phyloP scores from a whole-genome alignment of 106 monocot genomes.

The Dactylorhiza incarnata region DNA sequence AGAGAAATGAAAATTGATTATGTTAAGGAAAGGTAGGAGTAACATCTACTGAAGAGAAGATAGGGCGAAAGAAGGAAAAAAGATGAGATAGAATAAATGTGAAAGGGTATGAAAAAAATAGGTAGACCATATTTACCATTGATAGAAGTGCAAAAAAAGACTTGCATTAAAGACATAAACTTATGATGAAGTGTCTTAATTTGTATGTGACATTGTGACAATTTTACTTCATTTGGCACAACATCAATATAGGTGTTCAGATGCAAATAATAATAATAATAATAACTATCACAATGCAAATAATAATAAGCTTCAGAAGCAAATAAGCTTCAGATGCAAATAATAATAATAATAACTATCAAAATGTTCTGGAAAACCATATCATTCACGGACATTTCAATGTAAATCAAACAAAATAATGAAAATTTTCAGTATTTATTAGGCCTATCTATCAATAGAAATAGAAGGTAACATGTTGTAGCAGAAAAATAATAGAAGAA shows the following conservation, averaged over 20 bases:
- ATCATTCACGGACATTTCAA: neutral
- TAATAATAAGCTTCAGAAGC: too few species aligned
- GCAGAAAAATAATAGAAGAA: neutral
- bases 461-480: neutral
- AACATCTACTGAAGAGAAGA: too few species aligned
- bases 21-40: too few species aligned
- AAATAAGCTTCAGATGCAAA: neutral
- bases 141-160: too few species aligned
- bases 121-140: too few species aligned
- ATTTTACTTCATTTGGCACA: neutral
- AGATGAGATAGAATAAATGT: too few species aligned
- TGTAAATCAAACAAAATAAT: neutral
- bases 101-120: too few species aligned
- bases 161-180: neutral
- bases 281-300: neutral
- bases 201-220: neutral
- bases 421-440: neutral
- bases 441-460: neutral
- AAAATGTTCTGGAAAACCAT: neutral
- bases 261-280: conserved; percentile 1
- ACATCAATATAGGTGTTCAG: neutral
- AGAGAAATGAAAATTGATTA: too few species aligned
- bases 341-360: conserved; percentile 3
- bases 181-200: neutral
- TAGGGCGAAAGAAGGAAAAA: too few species aligned